These are phyloP conservation scores for Withania somnifera DNA, from an alignment of 305 asterid species.

Conservation along the genomic window DNA sequence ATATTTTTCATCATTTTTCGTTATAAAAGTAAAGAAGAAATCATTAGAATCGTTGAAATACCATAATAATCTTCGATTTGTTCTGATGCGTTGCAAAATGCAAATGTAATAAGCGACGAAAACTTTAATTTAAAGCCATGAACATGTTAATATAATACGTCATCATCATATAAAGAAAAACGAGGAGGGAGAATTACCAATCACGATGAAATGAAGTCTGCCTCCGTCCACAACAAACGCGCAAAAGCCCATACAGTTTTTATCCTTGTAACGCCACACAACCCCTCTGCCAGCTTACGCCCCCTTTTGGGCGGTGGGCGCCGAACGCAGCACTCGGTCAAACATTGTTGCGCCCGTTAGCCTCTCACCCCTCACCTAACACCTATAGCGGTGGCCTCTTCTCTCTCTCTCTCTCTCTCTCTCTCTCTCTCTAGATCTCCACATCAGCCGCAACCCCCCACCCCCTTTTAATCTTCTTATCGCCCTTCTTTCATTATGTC, in stretches of 20 bases:
- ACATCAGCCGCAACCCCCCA: neutral
- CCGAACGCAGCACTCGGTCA: conserved; percentile 1
- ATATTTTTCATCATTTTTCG: no score
- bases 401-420: conserved; percentile 38
- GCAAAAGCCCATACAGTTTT: neutral
- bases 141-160: neutral
- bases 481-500: conserved; percentile 49
- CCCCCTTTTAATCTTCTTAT: conserved; percentile 44
- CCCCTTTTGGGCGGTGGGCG: neutral
- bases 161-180: neutral
- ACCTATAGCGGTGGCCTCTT: conserved; percentile 64
- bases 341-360: conserved; percentile 30
- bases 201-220: neutral
- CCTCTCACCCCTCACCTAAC: conserved; percentile 23
- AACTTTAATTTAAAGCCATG: neutral
- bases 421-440: conserved; percentile 44
- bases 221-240: neutral
- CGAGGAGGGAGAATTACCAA: neutral
- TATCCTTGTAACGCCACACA: neutral
- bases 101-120: no score
- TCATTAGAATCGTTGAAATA: neutral
- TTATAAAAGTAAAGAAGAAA: neutral
- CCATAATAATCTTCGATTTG: neutral
- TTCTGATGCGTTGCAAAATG: neutral
- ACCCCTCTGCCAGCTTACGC: neutral